phyloP scores from a whole-genome alignment of 1,284 basidiomycete species.

The Phellinidium pouzarii region DNA sequence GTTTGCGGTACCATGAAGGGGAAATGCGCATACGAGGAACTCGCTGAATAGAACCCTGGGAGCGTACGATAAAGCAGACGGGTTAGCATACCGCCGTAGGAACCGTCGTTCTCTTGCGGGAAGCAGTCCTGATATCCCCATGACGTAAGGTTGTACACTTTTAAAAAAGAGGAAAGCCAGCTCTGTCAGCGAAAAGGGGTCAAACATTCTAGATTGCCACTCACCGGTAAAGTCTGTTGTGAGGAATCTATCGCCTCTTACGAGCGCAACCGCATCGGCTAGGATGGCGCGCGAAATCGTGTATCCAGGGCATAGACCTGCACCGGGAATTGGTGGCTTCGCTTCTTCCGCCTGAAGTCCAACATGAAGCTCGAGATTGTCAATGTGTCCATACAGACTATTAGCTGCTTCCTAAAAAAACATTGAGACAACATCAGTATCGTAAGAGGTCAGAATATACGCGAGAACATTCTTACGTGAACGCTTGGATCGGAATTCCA shows the following conservation, averaged over 20 bases:
- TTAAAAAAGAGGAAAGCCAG: slow-evolving; percentile 6
- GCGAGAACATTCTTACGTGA: slow-evolving; percentile 35
- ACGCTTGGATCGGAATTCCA: slow-evolving; percentile 73
- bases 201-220: slow-evolving; percentile 5
- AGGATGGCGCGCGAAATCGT: slow-evolving; percentile 83
- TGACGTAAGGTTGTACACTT: slow-evolving; percentile 64
- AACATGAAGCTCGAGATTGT: slow-evolving; percentile 72
- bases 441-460: background rate
- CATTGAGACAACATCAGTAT: background rate
- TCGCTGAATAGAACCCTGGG: slow-evolving; percentile 57
- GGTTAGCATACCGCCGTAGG: slow-evolving; percentile 67
- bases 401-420: slow-evolving; percentile 50
- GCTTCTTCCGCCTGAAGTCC: slow-evolving; percentile 75
- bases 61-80: slow-evolving; percentile 66
- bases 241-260: slow-evolving; percentile 63
- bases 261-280: slow-evolving; percentile 68
- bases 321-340: slow-evolving; percentile 64
- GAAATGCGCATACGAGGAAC: slow-evolving; percentile 57
- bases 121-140: slow-evolving; percentile 75
- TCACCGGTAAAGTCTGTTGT: slow-evolving; percentile 67
- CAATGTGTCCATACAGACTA: slow-evolving; percentile 65
- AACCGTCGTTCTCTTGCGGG: slow-evolving; percentile 56
- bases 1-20: slow-evolving; percentile 51
- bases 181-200: slow-evolving; percentile 2
- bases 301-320: slow-evolving; percentile 81